A percentile compares a stretch with the other conserved stretches of the same genome.
Conservation (phyloP, 352 stramenopile genomes). For the Blastocystis sp. region DNA sequence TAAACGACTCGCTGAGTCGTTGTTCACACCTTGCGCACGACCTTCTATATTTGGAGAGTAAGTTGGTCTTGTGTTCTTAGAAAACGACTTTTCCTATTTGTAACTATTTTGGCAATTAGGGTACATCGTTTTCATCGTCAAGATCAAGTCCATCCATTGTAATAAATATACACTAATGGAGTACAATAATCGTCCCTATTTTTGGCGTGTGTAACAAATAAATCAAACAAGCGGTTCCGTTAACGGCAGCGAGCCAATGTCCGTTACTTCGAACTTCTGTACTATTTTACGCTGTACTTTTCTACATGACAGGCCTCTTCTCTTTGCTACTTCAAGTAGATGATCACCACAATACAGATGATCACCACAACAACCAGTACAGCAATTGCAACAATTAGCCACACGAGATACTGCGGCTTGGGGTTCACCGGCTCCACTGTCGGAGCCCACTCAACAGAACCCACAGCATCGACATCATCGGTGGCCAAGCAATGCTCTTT, state of each 20-base stretch:
- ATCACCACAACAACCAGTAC: slow-evolving; percentile 1
- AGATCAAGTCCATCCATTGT: slow-evolving; percentile 42
- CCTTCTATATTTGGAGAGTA: background rate
- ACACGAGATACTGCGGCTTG: background rate
- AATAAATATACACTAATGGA: background rate
- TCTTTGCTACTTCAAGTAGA: background rate
- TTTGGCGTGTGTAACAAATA: background rate
- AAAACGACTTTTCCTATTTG: slow-evolving; percentile 25
- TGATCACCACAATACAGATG: background rate
- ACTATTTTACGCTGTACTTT: background rate
- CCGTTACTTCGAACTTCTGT: background rate
- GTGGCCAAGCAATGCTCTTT: background rate
- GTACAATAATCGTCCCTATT: background rate
- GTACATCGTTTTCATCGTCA: slow-evolving; percentile 12
- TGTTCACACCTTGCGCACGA: background rate
- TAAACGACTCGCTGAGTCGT: background rate
- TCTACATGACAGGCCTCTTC: background rate
- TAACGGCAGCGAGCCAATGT: background rate
- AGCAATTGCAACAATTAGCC: background rate
- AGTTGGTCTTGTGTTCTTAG: background rate
- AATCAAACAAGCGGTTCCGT: background rate
- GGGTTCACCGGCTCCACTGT: background rate
- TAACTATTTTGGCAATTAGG: background rate
- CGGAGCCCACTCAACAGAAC: slow-evolving; percentile 6
- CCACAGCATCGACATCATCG: background rate